phyloP scores from a whole-genome alignment of 2,329 filamentous ascomycete species.

The Albifimbria verrucaria region DNA sequence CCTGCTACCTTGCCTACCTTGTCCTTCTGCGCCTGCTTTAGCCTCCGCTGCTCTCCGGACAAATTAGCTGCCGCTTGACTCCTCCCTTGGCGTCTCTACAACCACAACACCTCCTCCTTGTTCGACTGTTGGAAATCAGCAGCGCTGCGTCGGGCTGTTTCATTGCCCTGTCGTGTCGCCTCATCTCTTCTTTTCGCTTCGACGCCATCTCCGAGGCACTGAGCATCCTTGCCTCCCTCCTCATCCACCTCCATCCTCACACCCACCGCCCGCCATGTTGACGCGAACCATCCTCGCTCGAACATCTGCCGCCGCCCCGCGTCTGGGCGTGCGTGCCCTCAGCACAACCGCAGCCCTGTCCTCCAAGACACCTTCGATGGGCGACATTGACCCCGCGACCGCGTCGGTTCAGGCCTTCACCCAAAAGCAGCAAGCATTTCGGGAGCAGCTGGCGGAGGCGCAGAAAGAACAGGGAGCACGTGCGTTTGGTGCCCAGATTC shows the following conservation, averaged over 20 bases:
- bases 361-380: conserved; percentile 67
- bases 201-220: background rate
- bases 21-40: conserved; percentile 1
- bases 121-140: background rate
- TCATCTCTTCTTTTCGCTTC: conserved; percentile 5
- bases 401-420: conserved; percentile 74
- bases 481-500: conserved; percentile 49
- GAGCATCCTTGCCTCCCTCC: background rate
- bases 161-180: background rate
- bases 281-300: conserved; percentile 46
- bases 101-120: background rate
- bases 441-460: conserved; percentile 73
- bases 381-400: conserved; percentile 69
- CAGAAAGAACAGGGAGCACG: conserved; percentile 85
- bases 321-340: conserved; percentile 53
- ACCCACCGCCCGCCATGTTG: conserved; percentile 43
- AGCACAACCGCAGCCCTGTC: conserved; percentile 47
- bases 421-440: conserved; percentile 79
- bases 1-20: background rate
- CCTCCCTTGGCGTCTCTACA: background rate
- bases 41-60: conserved; percentile 2
- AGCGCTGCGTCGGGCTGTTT: background rate
- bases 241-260: conserved; percentile 8
- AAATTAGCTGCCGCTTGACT: background rate
- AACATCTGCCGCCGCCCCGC: conserved; percentile 37